Base-by-base conservation (phyloP, 345 rosid genomes). In the Hirschfeldia incana region DNA sequence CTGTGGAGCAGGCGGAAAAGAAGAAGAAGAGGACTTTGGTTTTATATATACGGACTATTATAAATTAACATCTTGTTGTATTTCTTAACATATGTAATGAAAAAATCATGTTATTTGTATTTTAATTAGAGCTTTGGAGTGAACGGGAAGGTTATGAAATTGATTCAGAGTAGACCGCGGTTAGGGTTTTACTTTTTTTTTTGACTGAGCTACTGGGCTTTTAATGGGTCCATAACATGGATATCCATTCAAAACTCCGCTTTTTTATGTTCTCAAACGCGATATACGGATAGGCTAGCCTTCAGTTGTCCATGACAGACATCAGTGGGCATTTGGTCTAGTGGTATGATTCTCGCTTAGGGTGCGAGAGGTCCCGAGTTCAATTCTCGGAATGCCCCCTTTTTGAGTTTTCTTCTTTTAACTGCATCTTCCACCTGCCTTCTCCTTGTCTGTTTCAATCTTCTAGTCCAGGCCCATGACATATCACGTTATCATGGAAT, bases 301-400 rank as follows among this genome's bases (percentile, higher is more conserved):
- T n/a, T n/a, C n/a, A n/a, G n/a, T n/a, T n/a, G n/a, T n/a, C n/a
- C n/a, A n/a, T n/a, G n/a, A n/a, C n/a, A n/a, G n/a, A n/a, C n/a
- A n/a, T n/a, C n/a, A 33, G 5, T 0, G 91, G 92, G 93, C 93
- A 86, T 86, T 92, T 90, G 95, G 95, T 89, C 90, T 88, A 89
- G 92, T 89, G 94, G 89, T 81, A 88, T 87, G 89, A 89, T 91
- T 89, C 93, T 90, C 91, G 95, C 91, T 92, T 92, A 85, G 89
- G 91, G 91, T 89, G 88, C 89, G 86, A 91, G 90, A 89, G 90
- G 90, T 86, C 90, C 88, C 86, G 89, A 89, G 90, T 86, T 86
- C 92, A 86, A 91, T 86, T 87, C 88, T 91, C 89, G 88, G 89
- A 91, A 85, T 86, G 85, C 85, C 85, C 85, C 85, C 0, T 7